Conservation (phyloP, 2,329 filamentous ascomycete genomes). For the Dothistroma septosporum region DNA sequence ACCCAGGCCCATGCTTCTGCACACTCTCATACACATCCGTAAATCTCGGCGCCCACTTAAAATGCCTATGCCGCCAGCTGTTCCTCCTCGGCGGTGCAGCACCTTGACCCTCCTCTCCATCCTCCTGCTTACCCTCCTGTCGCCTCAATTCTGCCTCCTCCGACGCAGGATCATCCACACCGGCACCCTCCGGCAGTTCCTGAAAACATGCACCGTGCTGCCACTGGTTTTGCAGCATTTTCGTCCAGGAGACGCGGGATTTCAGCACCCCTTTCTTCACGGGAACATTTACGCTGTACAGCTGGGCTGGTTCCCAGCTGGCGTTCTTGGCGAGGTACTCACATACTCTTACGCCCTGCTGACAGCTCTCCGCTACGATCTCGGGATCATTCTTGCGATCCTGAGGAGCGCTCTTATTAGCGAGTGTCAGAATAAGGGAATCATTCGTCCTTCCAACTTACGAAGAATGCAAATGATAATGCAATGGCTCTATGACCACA, state of each 20-base stretch:
- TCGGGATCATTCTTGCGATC: constrained; percentile 74
- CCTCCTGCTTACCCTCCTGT: constrained; percentile 47
- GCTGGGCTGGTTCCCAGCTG: constrained; percentile 53
- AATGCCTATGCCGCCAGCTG: constrained; percentile 78
- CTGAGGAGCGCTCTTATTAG: not conserved
- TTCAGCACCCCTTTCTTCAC: constrained; percentile 67
- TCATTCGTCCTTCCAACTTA: not conserved
- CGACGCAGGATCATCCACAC: constrained; percentile 55
- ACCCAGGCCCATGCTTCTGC: constrained; percentile 71
- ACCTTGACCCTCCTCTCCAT: constrained; percentile 29
- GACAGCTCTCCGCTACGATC: constrained; percentile 72
- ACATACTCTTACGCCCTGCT: constrained; percentile 70
- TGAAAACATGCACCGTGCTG: constrained; percentile 77
- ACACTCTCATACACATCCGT: constrained; percentile 83
- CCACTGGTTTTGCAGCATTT: constrained; percentile 91
- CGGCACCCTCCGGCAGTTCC: constrained; percentile 62
- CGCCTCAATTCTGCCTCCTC: constrained; percentile 72
- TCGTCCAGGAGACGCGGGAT: constrained; percentile 73
- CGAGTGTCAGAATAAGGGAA: not conserved
- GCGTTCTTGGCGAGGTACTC: constrained; percentile 75
- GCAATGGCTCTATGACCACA: constrained; percentile 63
- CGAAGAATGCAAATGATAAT: constrained; percentile 83
- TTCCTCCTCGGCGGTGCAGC: constrained; percentile 35
- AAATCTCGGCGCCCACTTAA: constrained; percentile 91
- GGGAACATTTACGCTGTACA: constrained; percentile 92